phyloP scores from a whole-genome alignment of 495 filamentous ascomycete species.

The Aspergillus asperescens region DNA sequence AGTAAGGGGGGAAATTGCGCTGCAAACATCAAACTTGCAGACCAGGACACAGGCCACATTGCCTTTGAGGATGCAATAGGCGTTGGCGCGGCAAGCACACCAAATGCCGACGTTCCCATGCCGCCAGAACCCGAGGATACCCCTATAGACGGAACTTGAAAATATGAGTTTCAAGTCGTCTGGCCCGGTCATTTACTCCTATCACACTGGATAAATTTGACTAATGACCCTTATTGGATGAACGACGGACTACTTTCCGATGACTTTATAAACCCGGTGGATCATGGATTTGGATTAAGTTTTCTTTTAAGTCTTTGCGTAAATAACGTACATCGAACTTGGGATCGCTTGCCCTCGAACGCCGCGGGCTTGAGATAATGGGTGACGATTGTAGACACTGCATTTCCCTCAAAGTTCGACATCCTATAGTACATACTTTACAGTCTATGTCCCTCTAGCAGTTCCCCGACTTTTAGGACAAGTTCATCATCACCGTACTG shows the following conservation, averaged over 20 bases:
- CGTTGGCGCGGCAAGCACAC: conserved; percentile 26
- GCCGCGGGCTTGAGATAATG: too few species aligned
- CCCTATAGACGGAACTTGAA: conserved; percentile 19
- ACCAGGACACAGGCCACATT: conserved; percentile 15
- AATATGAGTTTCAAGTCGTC: background rate
- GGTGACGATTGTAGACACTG: too few species aligned
- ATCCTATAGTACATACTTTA: conserved; percentile 1
- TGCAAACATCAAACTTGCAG: conserved; percentile 9
- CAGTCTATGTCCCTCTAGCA: conserved; percentile 27
- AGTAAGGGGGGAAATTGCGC: conserved; percentile 6
- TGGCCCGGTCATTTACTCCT: background rate
- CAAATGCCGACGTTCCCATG: conserved; percentile 20
- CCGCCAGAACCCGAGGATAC: conserved; percentile 7
- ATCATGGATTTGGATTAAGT: background rate
- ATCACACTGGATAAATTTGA: background rate
- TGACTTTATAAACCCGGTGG: background rate
- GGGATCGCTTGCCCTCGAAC: background rate
- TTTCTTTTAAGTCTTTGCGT: too few species aligned
- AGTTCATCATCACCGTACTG: conserved; percentile 84
- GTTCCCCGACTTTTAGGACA: conserved; percentile 38
- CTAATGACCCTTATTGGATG: background rate
- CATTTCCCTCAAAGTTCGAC: background rate
- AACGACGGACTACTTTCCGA: too few species aligned
- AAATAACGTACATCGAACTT: background rate
- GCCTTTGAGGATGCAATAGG: conserved; percentile 27